Evolutionary conservation across 305 asterid species (phyloP).

Genomic region (Stenogyne calaminthoides): DNA sequence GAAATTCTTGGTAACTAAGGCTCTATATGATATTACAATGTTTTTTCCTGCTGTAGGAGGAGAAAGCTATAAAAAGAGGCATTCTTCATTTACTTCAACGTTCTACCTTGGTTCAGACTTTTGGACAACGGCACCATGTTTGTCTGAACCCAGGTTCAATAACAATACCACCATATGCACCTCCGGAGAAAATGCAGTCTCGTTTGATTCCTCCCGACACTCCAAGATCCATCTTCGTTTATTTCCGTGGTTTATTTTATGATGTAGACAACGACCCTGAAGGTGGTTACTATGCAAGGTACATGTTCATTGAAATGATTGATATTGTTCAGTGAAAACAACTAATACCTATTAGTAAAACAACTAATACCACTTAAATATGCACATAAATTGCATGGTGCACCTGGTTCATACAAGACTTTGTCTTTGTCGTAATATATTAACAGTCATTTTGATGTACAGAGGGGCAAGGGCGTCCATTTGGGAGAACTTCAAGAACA

Average conservation of each 20-base stretch:
- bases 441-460: conserved; percentile 14
- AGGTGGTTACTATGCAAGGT: conserved; percentile 83
- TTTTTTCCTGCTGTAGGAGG: conserved; percentile 52
- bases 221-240: conserved; percentile 75
- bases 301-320: not conserved
- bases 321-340: not conserved
- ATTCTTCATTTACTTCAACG: conserved; percentile 68
- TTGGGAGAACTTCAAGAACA: conserved; percentile 84
- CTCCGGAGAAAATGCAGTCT: conserved; percentile 79
- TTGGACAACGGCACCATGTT: conserved; percentile 80
- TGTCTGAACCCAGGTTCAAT: conserved; percentile 74
- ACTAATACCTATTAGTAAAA: not conserved
- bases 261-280: conserved; percentile 71
- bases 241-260: conserved; percentile 70
- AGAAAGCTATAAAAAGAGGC: conserved; percentile 79
- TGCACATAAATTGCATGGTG: not conserved
- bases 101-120: conserved; percentile 77
- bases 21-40: conserved; percentile 3
- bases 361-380: not conserved
- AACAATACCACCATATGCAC: conserved; percentile 84
- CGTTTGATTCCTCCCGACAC: conserved; percentile 71
- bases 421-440: not conserved
- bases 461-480: conserved; percentile 86
- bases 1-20: not conserved
- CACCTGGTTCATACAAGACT: not conserved